Evolutionary conservation across 2,329 filamentous ascomycete genomes (phyloP), one percentile per base, ranked within the genome.

Genomic region (Botrytis squamosa): DNA sequence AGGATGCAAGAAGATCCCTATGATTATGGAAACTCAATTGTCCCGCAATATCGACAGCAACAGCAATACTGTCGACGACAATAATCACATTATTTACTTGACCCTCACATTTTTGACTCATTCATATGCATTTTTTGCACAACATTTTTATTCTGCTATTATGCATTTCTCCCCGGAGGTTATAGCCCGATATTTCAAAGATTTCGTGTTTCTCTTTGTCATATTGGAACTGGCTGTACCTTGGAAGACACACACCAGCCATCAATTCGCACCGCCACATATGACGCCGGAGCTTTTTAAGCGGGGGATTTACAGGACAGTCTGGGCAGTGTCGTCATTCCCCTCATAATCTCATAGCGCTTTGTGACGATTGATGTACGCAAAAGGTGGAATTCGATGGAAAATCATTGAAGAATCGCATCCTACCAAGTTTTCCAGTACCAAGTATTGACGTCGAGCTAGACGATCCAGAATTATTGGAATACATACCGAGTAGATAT

Each of bases 131-230:
- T n/a, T 36, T n/a, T 40, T 20, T 63, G 60, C 60, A 63, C n/a
- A 64, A 64, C 18, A 42, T 29, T 29, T 40, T 29, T 40, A 64
- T 40, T 42, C 14, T 42, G 36, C 36, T 63, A 18, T 42, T 63
- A 57, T 57, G n/a, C 38, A 64, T 36, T 16, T 38, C 12, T n/a
- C 0, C n/a, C 38, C 38, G 22, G 64, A 66, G 20, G 29, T 49
- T 66, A 44, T 38, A 66, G 42, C 20, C 29, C 64, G 42, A n/a
- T 6, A 29, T 55, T 29, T 55, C 7, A 1, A 18, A 29, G 52
- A 49, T 49, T 49, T 42, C 59, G 14, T 38, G 33, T 66, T 65
- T 65, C 59, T 65, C n/a, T 49, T 49, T 49, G 63, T 65, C 42
- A 65, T 65, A 29, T 29, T 29, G 29, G 29, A 46, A 22, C 20